Evolutionary conservation across 2,329 filamentous ascomycete genomes (phyloP).

Genomic region (Talaromyces sp.): DNA sequence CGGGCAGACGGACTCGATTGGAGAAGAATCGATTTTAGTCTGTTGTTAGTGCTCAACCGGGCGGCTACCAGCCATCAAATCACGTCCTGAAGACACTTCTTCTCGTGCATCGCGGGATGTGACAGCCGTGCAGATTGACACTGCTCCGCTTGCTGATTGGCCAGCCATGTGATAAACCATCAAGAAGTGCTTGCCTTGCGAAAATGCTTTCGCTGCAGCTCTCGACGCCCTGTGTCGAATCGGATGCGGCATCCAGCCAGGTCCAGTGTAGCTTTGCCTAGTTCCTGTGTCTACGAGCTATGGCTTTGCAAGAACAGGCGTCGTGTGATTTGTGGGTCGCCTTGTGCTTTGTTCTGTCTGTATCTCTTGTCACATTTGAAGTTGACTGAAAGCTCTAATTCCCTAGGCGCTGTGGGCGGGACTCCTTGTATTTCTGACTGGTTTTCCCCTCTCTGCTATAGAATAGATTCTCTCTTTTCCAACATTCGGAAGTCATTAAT

Average conservation of each 20-base stretch:
- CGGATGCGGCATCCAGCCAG: slow-evolving; percentile 1
- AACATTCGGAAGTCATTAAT: not conserved
- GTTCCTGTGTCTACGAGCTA: not conserved
- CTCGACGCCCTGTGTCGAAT: slow-evolving; percentile 10
- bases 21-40: not conserved
- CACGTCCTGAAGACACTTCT: slow-evolving; percentile 1
- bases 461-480: not conserved
- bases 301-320: not conserved
- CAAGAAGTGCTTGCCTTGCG: not conserved
- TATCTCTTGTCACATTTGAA: slow-evolving; percentile 5
- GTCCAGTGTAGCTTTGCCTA: not conserved
- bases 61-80: slow-evolving; percentile 17
- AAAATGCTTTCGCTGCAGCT: slow-evolving; percentile 5
- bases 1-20: not conserved
- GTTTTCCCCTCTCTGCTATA: not conserved
- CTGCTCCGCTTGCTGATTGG: slow-evolving; percentile 11
- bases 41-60: slow-evolving; percentile 11
- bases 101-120: slow-evolving; percentile 15
- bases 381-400: not conserved
- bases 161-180: slow-evolving; percentile 7
- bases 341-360: slow-evolving; percentile 8
- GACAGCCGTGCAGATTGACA: slow-evolving; percentile 17
- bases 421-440: slow-evolving; percentile 9
- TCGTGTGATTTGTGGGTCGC: slow-evolving; percentile 13
- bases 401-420: not conserved